These are phyloP conservation scores for Pseudopithomyces maydicus DNA, from an alignment of 2,329 filamentous ascomycete genomes.

Conservation along the genomic window DNA sequence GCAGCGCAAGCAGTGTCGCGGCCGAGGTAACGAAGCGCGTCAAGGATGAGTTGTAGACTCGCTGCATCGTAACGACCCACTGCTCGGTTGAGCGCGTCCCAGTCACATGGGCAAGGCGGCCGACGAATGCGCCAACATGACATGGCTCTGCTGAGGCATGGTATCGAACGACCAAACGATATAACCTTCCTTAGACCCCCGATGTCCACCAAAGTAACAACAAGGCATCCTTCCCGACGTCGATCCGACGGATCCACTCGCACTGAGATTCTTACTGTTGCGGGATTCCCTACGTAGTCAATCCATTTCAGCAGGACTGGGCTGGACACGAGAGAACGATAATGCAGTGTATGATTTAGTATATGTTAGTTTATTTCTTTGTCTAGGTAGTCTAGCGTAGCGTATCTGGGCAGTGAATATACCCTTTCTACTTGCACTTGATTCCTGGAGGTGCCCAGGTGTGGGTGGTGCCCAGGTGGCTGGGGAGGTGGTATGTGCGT, in stretches of 20 bases:
- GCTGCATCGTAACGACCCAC: not conserved
- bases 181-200: not conserved
- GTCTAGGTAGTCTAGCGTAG: not conserved
- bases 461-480: not conserved
- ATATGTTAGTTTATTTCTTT: not conserved
- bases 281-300: not conserved
- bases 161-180: not conserved
- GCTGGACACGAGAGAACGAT: not conserved
- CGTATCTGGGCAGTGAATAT: not conserved
- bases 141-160: not conserved
- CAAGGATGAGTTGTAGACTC: constrained; percentile 58
- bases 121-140: not conserved
- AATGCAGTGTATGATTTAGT: not conserved
- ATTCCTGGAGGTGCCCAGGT: too few species aligned
- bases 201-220: not conserved
- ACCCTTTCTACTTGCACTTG: not conserved
- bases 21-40: constrained; percentile 50
- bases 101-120: not conserved
- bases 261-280: not conserved
- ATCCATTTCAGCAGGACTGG: not conserved
- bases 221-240: not conserved
- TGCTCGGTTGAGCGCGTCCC: not conserved
- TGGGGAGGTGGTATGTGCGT: not conserved
- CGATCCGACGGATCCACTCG: not conserved
- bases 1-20: constrained; percentile 46